Base-by-base conservation (phyloP, 2,329 filamentous ascomycete genomes). In the Stemphylium vesicarium region DNA sequence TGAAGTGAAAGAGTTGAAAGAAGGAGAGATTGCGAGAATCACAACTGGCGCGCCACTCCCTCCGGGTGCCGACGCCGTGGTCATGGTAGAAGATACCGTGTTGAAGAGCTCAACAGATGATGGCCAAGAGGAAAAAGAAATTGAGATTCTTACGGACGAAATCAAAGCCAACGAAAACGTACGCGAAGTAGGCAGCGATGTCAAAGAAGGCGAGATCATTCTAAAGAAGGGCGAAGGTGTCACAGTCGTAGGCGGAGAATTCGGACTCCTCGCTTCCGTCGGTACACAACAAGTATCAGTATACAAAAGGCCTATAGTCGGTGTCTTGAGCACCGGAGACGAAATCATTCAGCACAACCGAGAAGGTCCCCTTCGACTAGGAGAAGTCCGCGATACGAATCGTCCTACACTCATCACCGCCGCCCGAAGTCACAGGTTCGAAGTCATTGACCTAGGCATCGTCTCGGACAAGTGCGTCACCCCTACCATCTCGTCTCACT, bases 31-130 rank as follows among this genome's bases (percentile, higher is more conserved):
- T 48, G 89, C 94, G 0, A 84, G 95, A 41, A 96, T 99, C 64
- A 99, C 95, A 0, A 99, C 95, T 0, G 95, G 95, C 0, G 95
- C 95, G 5, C 94, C 95, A 10, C 79, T 99, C 0, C 95, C 95
- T 1, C 87, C 88, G 0, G 92, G 93, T 0, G 92, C 95, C 2
- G 96, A 91, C 22, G 89, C 94, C 0, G 93, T 99, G 4, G 88
- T 97, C 41, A 98, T 96, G 92, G 95, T 99, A 0, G 95, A 99
- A 77, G 95, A 97, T 69, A 99, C 95, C 0, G 78, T 88, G 0
- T 80, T 99, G 4, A 86, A 84, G 56, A 87, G 85, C 1, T 86
- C 85, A 75, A 95, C 92, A 0, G 87, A 90, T 0, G 91, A 96
- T 64, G 90, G 88, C 0, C 82, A 82, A 45, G 95, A 99, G 77